Evolutionary conservation across 176 grass and related monocot genomes (phyloP), one percentile per base, ranked within the genome.

Genomic region (Poa pratensis): DNA sequence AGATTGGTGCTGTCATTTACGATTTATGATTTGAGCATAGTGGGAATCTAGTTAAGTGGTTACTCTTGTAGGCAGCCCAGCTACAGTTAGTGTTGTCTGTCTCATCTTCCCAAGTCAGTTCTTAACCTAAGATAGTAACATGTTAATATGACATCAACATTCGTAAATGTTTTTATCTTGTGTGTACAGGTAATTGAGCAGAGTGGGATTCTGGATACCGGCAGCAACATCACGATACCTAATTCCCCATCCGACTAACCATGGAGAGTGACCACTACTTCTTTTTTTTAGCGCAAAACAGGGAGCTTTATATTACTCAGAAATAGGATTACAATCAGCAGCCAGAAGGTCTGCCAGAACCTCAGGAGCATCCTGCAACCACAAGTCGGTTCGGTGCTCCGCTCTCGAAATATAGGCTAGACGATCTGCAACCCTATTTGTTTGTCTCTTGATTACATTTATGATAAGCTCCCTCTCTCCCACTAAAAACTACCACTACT

Each of bases 131-230:
- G 22, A 32, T 75, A 24, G 5, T 53, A 34, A 52, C 10, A 12
- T 62, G 15, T 9, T 78, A 62, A 11, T 64, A 16, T 64, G 51
- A 17, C 26, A 53, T 62, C 11, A 72, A 7, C 45, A 63, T 8
- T 37, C 27, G n/a, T 78, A 32, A 61, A 46, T 80, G 6, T 48
- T 26, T 73, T 73, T 24, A 75, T 80, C 30, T 86, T 73, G 69
- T 76, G 19, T 18, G 16, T 80, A 23, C 78, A 93, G 91, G 70
- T 90, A 80, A 70, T 79, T 18, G 85, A 88, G 85, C 88, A 90
- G 82, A 85, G 67, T 79, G 57, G 72, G 28, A 81, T 93, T 78
- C 53, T 90, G 26, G 61, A 82, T 69, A 37, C 51, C 8, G 20
- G 58, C n/a, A 3, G n/a, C 51, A 87, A 15, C n/a, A 18, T 17